A percentile compares a stretch with the other conserved stretches of the same genome.
Conservation (phyloP, 2,329 filamentous ascomycete species). For the Paecilomyces variotii region DNA sequence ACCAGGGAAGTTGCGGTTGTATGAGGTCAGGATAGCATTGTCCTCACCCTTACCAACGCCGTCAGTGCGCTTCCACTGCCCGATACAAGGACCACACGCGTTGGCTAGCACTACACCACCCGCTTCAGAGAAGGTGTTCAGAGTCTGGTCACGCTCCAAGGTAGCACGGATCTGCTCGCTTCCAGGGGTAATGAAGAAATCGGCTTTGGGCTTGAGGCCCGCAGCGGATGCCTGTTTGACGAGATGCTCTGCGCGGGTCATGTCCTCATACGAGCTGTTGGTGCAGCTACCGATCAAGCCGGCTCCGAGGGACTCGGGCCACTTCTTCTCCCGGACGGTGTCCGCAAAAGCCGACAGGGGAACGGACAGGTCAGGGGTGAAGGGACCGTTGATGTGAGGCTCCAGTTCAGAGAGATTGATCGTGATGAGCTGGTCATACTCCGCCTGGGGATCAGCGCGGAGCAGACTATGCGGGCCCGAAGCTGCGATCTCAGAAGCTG, state of each 20-base stretch:
- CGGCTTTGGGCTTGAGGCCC: conserved; percentile 79
- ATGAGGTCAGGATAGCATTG: conserved; percentile 94
- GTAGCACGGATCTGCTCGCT: conserved; percentile 96
- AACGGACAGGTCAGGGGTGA: conserved; percentile 90
- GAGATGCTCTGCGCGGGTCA: conserved; percentile 88
- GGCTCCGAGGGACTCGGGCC: conserved; percentile 85
- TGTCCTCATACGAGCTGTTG: conserved; percentile 97
- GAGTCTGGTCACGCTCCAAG: conserved; percentile 77
- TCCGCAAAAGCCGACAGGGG: conserved; percentile 85
- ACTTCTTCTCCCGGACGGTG: conserved; percentile 72
- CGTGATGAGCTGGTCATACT: conserved; percentile 85
- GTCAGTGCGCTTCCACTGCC: conserved; percentile 91
- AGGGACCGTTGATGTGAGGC: conserved; percentile 94
- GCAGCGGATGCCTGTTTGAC: conserved; percentile 84
- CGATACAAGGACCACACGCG: conserved; percentile 88
- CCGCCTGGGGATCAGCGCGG: conserved; percentile 67
- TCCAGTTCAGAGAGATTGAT: conserved; percentile 87
- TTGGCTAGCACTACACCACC: conserved; percentile 89
- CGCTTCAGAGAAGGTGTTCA: conserved; percentile 75
- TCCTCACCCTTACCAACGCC: conserved; percentile 72
- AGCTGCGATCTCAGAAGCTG: conserved; percentile 55
- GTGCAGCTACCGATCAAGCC: conserved; percentile 97
- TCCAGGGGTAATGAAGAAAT: conserved; percentile 94
- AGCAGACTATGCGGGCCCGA: conserved; percentile 58
- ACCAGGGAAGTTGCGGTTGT: conserved; percentile 97